Evolutionary conservation across 1,284 basidiomycete species (phyloP).

Genomic region (Rhodotorula sp.): DNA sequence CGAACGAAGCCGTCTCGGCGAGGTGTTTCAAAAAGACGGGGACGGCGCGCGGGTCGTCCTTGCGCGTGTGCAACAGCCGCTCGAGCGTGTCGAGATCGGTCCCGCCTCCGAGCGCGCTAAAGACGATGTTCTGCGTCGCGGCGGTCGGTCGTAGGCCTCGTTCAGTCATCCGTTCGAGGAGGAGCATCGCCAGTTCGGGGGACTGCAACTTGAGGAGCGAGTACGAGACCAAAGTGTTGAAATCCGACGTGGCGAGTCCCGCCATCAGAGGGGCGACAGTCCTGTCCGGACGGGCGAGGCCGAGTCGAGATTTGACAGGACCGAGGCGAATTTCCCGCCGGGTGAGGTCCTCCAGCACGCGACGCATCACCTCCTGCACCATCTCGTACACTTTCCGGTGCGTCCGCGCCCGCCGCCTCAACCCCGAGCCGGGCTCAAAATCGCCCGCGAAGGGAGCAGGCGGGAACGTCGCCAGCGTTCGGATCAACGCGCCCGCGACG

Average conservation of each 20-base stretch:
- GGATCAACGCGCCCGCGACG: neutral
- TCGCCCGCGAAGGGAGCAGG: constrained; percentile 5
- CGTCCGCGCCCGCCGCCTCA: neutral
- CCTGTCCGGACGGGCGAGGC: neutral
- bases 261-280: neutral
- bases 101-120: neutral
- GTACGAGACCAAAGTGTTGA: constrained; percentile 33
- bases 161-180: constrained; percentile 19
- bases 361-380: constrained; percentile 20
- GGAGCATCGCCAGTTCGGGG: constrained; percentile 20
- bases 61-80: neutral
- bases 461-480: constrained; percentile 8
- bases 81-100: neutral
- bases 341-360: constrained; percentile 17
- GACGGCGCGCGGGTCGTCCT: constrained; percentile 12
- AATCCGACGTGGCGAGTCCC: constrained; percentile 9
- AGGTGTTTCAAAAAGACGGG: constrained; percentile 19
- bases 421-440: neutral
- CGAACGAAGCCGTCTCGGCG: neutral
- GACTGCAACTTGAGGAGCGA: constrained; percentile 24
- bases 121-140: constrained; percentile 29
- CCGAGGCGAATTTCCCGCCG: constrained; percentile 9
- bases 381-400: constrained; percentile 16
- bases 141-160: constrained; percentile 15
- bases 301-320: neutral